phyloP scores from a whole-genome alignment of 257 asterid genomes.

The Knoxia roxburghii region DNA sequence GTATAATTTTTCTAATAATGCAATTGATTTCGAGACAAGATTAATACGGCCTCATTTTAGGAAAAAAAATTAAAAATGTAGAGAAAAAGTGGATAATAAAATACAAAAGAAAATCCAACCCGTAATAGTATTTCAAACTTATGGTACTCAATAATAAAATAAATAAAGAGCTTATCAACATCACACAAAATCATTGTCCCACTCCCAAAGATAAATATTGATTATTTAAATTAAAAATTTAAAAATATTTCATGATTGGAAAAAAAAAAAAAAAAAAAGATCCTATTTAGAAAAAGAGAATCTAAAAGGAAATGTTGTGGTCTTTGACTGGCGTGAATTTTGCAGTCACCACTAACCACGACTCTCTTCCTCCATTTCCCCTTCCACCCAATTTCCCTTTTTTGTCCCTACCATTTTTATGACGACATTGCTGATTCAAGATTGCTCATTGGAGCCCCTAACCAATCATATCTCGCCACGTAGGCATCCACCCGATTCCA shows the following conservation, averaged over 20 bases:
- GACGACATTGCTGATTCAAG: slow-evolving; percentile 51
- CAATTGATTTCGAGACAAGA: no score
- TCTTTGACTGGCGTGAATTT: background rate
- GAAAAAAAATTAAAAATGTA: no score
- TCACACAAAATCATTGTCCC: slow-evolving; percentile 4
- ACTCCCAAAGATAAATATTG: no score
- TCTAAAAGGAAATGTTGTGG: background rate
- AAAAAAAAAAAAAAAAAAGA: background rate
- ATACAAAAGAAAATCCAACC: no score
- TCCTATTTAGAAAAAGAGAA: background rate
- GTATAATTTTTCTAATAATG: no score
- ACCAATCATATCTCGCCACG: slow-evolving; percentile 37
- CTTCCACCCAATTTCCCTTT: slow-evolving; percentile 9
- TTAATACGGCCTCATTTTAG: no score
- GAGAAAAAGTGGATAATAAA: no score
- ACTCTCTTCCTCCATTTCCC: background rate
- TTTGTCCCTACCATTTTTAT: slow-evolving; percentile 24
- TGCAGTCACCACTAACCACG: background rate
- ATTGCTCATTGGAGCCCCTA: background rate
- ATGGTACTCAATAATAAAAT: no score
- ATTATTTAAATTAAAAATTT: no score
- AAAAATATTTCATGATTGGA: no score
- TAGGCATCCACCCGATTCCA: slow-evolving; percentile 10
- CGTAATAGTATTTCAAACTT: no score
- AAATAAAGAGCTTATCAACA: background rate